A percentile compares a stretch with the other conserved stretches of the same genome.
phyloP scores from a whole-genome alignment of 1,284 basidiomycete species.

The Anthracocystis setariae region DNA sequence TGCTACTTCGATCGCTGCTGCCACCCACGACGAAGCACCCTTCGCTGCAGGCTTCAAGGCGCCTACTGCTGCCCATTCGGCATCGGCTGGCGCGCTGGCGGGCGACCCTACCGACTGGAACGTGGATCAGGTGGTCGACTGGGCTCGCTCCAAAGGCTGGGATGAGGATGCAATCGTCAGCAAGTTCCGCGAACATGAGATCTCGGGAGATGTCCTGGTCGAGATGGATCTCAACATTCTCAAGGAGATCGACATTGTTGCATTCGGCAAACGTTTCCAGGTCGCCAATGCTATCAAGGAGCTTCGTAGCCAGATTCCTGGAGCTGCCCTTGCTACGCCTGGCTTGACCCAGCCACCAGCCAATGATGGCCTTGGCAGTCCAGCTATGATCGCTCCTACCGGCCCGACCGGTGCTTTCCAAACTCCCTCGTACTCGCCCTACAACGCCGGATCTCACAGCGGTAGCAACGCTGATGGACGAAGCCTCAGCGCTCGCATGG shows the following conservation, averaged over 20 bases:
- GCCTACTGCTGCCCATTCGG: background rate
- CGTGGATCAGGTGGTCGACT: slow-evolving; percentile 88
- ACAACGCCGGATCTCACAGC: slow-evolving; percentile 32
- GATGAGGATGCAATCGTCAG: slow-evolving; percentile 79
- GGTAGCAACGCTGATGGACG: slow-evolving; percentile 47
- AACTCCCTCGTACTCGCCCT: slow-evolving; percentile 31
- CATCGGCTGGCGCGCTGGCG: slow-evolving; percentile 11
- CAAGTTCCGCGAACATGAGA: slow-evolving; percentile 89
- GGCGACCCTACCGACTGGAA: slow-evolving; percentile 79
- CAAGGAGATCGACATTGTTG: slow-evolving; percentile 94
- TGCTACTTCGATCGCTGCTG: slow-evolving; percentile 54
- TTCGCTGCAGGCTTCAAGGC: slow-evolving; percentile 13
- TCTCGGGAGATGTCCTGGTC: slow-evolving; percentile 93
- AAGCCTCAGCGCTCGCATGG: slow-evolving; percentile 40
- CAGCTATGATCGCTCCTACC: slow-evolving; percentile 30
- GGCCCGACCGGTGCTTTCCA: slow-evolving; percentile 13
- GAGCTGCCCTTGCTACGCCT: slow-evolving; percentile 17
- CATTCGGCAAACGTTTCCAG: slow-evolving; percentile 92
- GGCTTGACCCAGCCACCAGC: slow-evolving; percentile 16
- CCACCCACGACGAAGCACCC: slow-evolving; percentile 59
- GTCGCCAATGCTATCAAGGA: slow-evolving; percentile 95
- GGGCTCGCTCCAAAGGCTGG: slow-evolving; percentile 86
- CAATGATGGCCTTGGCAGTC: slow-evolving; percentile 37
- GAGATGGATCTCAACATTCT: slow-evolving; percentile 91
- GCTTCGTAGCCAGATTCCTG: slow-evolving; percentile 70